Evolutionary conservation across 768 basidiomycete genomes (phyloP).

Genomic region (Dictyophora rubrovolvata): DNA sequence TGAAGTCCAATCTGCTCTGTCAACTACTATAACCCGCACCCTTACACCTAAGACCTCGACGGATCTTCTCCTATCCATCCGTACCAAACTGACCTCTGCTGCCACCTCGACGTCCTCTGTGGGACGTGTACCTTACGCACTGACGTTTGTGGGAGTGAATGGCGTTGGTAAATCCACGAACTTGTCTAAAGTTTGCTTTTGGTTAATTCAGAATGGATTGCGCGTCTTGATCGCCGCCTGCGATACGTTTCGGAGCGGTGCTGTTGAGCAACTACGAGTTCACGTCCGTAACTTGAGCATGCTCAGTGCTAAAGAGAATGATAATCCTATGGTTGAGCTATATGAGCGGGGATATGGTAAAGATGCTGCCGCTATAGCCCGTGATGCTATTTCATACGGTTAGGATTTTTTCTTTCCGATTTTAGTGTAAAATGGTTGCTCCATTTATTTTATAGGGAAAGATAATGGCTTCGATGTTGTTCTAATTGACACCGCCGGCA

Average conservation of each 20-base stretch:
- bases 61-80: conserved; percentile 89
- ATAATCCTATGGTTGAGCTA: conserved; percentile 65
- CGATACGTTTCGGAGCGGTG: conserved; percentile 96
- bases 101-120: conserved; percentile 51
- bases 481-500: conserved; percentile 92
- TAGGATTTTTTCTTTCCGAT: conserved; percentile 14
- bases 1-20: conserved; percentile 75
- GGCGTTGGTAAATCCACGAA: conserved; percentile 99
- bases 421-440: conserved; percentile 7
- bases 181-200: conserved; percentile 96
- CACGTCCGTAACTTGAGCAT: conserved; percentile 91
- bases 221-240: conserved; percentile 95
- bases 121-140: conserved; percentile 78
- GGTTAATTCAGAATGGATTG: conserved; percentile 92
- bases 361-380: conserved; percentile 97
- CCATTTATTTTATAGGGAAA: conserved; percentile 40
- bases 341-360: conserved; percentile 97
- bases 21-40: conserved; percentile 81
- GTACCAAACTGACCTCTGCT: conserved; percentile 72
- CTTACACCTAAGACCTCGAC: conserved; percentile 95
- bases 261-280: conserved; percentile 94
- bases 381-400: conserved; percentile 90
- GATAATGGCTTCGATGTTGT: conserved; percentile 94
- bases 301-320: conserved; percentile 43
- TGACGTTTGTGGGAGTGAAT: conserved; percentile 97